Base-by-base conservation (phyloP, 495 filamentous ascomycete species). In the Neurospora sp. region DNA sequence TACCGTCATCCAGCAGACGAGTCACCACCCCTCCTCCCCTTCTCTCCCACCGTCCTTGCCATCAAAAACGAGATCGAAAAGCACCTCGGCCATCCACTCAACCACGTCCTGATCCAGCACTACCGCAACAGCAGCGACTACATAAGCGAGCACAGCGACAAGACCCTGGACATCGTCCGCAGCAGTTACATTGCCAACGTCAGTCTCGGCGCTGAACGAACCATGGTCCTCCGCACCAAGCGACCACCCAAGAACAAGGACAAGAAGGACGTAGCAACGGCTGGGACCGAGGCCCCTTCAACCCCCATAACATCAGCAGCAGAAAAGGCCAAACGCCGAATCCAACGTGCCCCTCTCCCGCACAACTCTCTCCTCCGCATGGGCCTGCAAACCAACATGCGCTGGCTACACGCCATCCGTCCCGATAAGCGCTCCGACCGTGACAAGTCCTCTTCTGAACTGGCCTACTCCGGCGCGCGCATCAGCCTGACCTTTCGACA, bases 91-190 rank as follows among this genome's bases (percentile, higher is more conserved):
- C 96, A 98, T 78, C 86, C 91, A 7, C 83, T 98, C 19, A 99
- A 99, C 78, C 96, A 99, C 78, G 94, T 92, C 11, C 85, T 99
- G 17, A 95, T 98, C 40, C 96, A 99, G 79, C 88, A 94, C 54
- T 99, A 99, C 78, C 94, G 96, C 11, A 86, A 88, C 76, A 94
- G 96, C 24, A 87, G 90, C n/a, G 96, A 99, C 80, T 92, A 92
- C 76, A 99, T 99, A 74, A 97, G 94, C 10, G 96, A 99, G 78
- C 96, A 99, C 79, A 94, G 92, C 38, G 96, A 99, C 78, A 99
- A 99, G 83, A 97, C 95, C 0, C 82, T 99, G 7, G 96, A 99
- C 76, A 96, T 99, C 71, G 90, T 88, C 40, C 89, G 87, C 54
- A 90, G 88, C 15, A 94, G 90, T 15, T 92, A 83, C 72, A 97